phyloP scores from a whole-genome alignment of 441 rosid genomes.

The Theobroma grandiflorum region DNA sequence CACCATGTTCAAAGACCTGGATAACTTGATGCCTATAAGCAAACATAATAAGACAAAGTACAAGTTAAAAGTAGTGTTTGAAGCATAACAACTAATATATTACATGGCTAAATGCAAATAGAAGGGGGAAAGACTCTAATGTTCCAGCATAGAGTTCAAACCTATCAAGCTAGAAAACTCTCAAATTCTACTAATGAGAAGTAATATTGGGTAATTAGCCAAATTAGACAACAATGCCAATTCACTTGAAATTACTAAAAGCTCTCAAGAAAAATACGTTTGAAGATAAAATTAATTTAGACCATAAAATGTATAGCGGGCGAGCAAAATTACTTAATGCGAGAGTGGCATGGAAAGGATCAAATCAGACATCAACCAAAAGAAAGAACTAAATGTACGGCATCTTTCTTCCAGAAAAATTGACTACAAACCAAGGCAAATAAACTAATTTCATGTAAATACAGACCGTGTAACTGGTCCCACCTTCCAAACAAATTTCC shows the following conservation, averaged over 20 bases:
- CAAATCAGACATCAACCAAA: conserved; percentile 15
- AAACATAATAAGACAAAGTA: conserved; percentile 29
- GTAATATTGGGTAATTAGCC: not conserved
- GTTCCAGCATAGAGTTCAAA: not conserved
- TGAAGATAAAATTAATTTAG: not conserved
- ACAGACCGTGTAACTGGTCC: conserved; percentile 19
- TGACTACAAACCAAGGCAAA: not conserved
- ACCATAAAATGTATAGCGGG: conserved; percentile 4
- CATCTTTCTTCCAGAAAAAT: conserved; percentile 2
- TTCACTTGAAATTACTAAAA: conserved; percentile 14
- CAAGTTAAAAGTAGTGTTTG: not conserved
- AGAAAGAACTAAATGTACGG: not conserved
- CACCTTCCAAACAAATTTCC: conserved; percentile 99
- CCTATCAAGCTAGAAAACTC: conserved; percentile 1
- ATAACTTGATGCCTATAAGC: conserved; percentile 88
- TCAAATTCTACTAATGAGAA: conserved; percentile 6
- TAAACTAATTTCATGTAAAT: conserved; percentile 8
- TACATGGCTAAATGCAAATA: not conserved
- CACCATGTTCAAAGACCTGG: conserved; percentile 95
- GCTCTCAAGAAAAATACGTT: conserved; percentile 2
- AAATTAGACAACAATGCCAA: not conserved
- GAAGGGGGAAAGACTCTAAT: not conserved
- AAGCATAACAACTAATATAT: conserved; percentile 5
- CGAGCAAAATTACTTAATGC: not conserved
- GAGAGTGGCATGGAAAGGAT: not conserved